Percentiles rank a stretch among this genome's conserved stretches.
phyloP scores from a whole-genome alignment of 164 flowering plant species.

The Magnolia kwangsiensis region DNA sequence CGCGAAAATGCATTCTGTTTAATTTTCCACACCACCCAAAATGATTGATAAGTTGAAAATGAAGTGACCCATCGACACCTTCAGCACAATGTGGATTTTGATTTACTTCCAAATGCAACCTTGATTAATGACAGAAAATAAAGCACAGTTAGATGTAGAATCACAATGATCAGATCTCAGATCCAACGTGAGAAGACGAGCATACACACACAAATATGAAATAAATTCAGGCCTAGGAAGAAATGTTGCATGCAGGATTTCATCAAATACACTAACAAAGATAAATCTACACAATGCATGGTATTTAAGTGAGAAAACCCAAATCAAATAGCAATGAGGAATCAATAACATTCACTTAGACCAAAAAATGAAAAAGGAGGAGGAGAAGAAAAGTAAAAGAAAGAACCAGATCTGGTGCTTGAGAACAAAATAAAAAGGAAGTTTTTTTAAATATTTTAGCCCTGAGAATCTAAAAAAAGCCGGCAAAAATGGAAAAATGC shows the following conservation, averaged over 20 bases:
- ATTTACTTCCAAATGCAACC: not conserved
- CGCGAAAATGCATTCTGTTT: too few species aligned
- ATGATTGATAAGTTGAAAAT: too few species aligned
- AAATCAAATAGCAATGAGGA: not conserved
- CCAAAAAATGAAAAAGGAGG: not conserved
- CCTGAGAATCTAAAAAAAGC: not conserved
- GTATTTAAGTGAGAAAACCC: not conserved
- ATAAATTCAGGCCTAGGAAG: not conserved
- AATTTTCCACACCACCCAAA: not conserved
- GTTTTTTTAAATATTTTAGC: too few species aligned
- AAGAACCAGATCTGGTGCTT: not conserved
- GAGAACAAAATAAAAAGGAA: too few species aligned
- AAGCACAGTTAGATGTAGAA: too few species aligned
- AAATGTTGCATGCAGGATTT: not conserved
- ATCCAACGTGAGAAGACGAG: not conserved
- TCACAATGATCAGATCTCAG: not conserved
- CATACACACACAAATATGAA: not conserved
- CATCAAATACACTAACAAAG: not conserved
- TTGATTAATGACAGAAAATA: too few species aligned
- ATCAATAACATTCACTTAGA: not conserved
- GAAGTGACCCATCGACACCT: not conserved
- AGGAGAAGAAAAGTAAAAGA: not conserved
- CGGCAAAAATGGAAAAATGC: not conserved
- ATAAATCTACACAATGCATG: not conserved
- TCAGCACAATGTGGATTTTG: not conserved